phyloP scores from a whole-genome alignment of 148 eudicot species.

The Nepenthes gracilis region DNA sequence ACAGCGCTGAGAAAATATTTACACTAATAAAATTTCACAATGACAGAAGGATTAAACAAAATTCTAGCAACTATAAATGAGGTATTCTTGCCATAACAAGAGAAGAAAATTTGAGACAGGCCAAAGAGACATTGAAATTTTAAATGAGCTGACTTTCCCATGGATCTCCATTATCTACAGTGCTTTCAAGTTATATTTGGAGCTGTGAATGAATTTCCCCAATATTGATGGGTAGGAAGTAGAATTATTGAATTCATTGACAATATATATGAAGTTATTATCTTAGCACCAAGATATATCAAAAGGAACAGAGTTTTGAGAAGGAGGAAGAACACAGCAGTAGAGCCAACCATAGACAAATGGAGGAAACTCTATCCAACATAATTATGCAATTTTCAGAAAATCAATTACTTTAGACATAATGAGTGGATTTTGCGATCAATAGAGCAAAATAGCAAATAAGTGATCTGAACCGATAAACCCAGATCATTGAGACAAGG shows the following conservation, averaged over 20 bases:
- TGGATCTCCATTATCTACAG: neutral
- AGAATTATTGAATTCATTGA: too few relatives aligned
- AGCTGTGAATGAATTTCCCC: neutral
- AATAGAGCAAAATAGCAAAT: too few relatives aligned
- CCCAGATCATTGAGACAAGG: too few relatives aligned
- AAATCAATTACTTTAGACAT: neutral
- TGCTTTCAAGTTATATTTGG: too few relatives aligned
- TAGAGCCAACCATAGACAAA: neutral
- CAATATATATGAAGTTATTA: too few relatives aligned
- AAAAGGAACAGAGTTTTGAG: neutral
- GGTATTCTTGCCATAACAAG: neutral
- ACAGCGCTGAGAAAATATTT: constrained; percentile 55
- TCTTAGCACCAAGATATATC: too few relatives aligned
- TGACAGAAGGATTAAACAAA: neutral
- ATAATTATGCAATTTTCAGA: neutral
- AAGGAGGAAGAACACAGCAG: neutral
- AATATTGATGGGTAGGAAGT: too few relatives aligned
- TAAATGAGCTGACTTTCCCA: neutral
- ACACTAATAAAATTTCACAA: neutral
- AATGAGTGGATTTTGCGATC: too few relatives aligned
- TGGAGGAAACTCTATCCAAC: neutral
- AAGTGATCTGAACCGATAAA: too few relatives aligned
- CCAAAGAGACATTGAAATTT: neutral
- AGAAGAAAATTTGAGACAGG: neutral
- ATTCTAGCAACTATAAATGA: neutral